Conservation (phyloP, 441 rosid species). For the Macaranga tanarius region DNA sequence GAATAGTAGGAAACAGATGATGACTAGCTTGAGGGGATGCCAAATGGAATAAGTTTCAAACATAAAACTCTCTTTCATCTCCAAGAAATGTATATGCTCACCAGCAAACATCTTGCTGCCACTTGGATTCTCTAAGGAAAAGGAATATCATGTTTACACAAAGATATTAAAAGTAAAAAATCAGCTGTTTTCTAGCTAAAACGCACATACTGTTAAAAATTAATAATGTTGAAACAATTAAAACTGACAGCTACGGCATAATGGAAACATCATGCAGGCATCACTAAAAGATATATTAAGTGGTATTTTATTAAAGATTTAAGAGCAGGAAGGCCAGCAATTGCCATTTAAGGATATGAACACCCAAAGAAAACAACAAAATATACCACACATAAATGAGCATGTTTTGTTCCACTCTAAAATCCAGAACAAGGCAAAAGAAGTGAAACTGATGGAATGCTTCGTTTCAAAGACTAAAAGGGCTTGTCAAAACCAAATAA, state of each 20-base stretch:
- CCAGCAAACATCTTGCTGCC: conserved; percentile 20
- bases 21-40: conserved; percentile 31
- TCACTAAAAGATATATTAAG: background rate
- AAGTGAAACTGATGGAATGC: background rate
- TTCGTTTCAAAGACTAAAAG: background rate
- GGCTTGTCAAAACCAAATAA: background rate
- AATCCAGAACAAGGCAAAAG: background rate
- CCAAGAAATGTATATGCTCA: conserved; percentile 15
- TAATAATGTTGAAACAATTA: background rate
- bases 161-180: background rate
- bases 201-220: background rate
- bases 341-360: background rate
- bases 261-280: background rate
- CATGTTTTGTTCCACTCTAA: background rate
- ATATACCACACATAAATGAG: background rate
- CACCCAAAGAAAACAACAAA: background rate
- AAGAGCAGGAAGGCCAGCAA: background rate
- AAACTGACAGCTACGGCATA: background rate
- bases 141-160: background rate
- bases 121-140: conserved; percentile 8
- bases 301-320: background rate
- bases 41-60: conserved; percentile 31
- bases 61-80: conserved; percentile 23
- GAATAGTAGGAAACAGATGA: conserved; percentile 41
- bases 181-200: background rate